Conservation (phyloP, 1,284 basidiomycete genomes). For the Tausonia pullulans region DNA sequence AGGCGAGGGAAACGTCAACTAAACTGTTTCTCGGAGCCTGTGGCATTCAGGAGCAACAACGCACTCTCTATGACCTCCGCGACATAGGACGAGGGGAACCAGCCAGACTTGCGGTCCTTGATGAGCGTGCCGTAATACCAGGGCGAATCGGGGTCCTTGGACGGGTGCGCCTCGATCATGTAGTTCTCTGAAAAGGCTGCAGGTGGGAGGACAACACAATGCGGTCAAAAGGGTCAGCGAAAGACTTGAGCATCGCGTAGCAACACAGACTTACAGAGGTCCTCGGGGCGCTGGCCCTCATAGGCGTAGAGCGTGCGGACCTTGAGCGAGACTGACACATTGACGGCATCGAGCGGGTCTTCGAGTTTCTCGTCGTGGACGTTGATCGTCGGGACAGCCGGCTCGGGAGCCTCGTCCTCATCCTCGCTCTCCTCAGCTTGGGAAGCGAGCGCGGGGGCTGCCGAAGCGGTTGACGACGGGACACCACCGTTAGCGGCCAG, state of each 20-base stretch:
- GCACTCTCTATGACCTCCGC: slow-evolving; percentile 55
- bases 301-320: slow-evolving; percentile 74
- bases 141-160: slow-evolving; percentile 51
- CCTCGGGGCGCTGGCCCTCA: slow-evolving; percentile 70
- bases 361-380: slow-evolving; percentile 50
- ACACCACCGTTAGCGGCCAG: slow-evolving; percentile 61
- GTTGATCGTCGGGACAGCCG: slow-evolving; percentile 21
- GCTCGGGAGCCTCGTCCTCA: slow-evolving; percentile 28
- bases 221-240: neutral
- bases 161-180: slow-evolving; percentile 68
- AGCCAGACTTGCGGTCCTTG: slow-evolving; percentile 58
- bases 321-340: slow-evolving; percentile 54
- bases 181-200: slow-evolving; percentile 72
- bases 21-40: neutral
- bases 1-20: neutral
- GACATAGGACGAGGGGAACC: slow-evolving; percentile 87
- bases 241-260: neutral
- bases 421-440: slow-evolving; percentile 48
- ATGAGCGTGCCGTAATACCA: slow-evolving; percentile 89
- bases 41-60: slow-evolving; percentile 27
- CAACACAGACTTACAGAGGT: slow-evolving; percentile 51
- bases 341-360: slow-evolving; percentile 65
- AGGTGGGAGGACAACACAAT: neutral
- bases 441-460: slow-evolving; percentile 44
- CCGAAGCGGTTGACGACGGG: slow-evolving; percentile 20